These are phyloP conservation scores for Prosopis cineraria DNA, from an alignment of 306 rosid genomes.

Conservation along the genomic window DNA sequence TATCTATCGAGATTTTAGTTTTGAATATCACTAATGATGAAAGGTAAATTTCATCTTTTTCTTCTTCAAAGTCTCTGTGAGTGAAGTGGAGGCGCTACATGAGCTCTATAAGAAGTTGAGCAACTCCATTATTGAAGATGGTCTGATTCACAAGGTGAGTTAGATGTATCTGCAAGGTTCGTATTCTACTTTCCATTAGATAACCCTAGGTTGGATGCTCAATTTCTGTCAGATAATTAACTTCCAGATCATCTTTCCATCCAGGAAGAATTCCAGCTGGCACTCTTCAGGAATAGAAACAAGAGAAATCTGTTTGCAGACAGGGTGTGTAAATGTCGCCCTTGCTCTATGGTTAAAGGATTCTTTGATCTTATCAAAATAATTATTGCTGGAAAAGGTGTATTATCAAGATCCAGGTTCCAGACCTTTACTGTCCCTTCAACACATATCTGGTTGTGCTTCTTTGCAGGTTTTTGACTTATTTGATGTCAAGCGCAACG, in stretches of 20 bases:
- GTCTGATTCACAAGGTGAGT: conserved; percentile 81
- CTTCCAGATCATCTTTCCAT: conserved; percentile 13
- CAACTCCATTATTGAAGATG: conserved; percentile 79
- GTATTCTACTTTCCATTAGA: neutral
- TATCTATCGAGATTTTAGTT: conserved; percentile 3
- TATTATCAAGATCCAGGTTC: neutral
- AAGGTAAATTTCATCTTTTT: neutral
- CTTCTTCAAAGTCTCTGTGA: conserved; percentile 65
- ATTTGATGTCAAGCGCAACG: conserved; percentile 76
- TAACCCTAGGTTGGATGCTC: neutral
- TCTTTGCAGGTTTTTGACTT: conserved; percentile 67
- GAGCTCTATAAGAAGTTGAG: conserved; percentile 88
- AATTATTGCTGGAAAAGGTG: neutral
- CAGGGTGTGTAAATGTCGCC: conserved; percentile 57
- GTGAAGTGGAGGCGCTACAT: conserved; percentile 77
- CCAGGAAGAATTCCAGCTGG: conserved; percentile 97
- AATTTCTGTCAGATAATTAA: conserved; percentile 17
- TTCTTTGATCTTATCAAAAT: conserved; percentile 7
- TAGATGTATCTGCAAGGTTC: neutral
- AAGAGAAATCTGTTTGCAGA: conserved; percentile 77
- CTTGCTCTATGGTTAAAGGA: neutral
- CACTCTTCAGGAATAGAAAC: conserved; percentile 71
- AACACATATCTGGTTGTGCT: conserved; percentile 15
- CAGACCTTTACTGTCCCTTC: neutral
- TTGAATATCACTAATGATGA: neutral